A percentile compares a stretch with the other conserved stretches of the same genome.
Conservation (phyloP, 176 grass and related monocot genomes). For the Aegilops speltoides region DNA sequence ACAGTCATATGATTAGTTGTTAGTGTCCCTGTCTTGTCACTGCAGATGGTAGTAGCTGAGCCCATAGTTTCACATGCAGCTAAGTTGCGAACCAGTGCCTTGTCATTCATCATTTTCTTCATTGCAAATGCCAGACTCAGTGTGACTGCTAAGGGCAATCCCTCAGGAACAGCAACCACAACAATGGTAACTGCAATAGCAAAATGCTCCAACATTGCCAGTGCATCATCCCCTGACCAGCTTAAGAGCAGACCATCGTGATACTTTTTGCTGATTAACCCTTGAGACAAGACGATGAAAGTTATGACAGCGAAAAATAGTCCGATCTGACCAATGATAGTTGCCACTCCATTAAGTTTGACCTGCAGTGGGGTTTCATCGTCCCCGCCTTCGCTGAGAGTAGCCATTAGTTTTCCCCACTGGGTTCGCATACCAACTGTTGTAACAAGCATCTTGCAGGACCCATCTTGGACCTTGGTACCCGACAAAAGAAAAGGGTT, state of each 20-base stretch:
- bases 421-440: slow-evolving; percentile 97
- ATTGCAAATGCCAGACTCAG: slow-evolving; percentile 96
- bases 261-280: slow-evolving; percentile 61
- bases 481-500: slow-evolving; percentile 93
- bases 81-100: slow-evolving; percentile 82
- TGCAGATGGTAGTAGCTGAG: slow-evolving; percentile 94
- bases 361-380: slow-evolving; percentile 98
- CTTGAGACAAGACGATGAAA: slow-evolving; percentile 86
- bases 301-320: slow-evolving; percentile 94
- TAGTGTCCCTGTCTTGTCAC: slow-evolving; percentile 93
- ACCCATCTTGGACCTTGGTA: slow-evolving; percentile 92
- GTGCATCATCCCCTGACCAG: slow-evolving; percentile 90
- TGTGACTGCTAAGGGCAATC: slow-evolving; percentile 91
- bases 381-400: slow-evolving; percentile 93
- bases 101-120: slow-evolving; percentile 99
- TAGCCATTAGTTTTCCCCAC: slow-evolving; percentile 96
- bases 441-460: slow-evolving; percentile 89
- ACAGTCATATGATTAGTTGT: slow-evolving; percentile 98
- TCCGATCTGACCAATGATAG: slow-evolving; percentile 91
- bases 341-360: slow-evolving; percentile 66
- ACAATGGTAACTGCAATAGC: slow-evolving; percentile 98
- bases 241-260: slow-evolving; percentile 38
- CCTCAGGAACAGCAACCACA: slow-evolving; percentile 97
- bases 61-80: slow-evolving; percentile 99
- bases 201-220: slow-evolving; percentile 83